Conservation (phyloP, 176 grass and related monocot species). For the Oryza coarctata region DNA sequence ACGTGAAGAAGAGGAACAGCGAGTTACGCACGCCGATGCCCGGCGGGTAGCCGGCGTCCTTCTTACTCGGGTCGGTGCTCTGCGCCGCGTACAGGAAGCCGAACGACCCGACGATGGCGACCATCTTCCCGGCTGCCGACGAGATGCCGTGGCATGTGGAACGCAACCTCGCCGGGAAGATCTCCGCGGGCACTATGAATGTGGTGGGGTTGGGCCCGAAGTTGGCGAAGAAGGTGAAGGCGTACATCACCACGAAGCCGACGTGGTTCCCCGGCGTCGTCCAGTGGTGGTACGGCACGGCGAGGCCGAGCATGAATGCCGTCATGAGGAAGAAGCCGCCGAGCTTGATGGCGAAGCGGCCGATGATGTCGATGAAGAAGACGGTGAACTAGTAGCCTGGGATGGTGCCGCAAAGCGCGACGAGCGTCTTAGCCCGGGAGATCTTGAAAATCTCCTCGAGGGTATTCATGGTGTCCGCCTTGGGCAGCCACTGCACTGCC, state of each 20-base stretch:
- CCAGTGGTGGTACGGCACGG: slow-evolving; percentile 57
- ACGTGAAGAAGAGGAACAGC: slow-evolving; percentile 24
- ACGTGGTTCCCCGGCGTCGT: neutral
- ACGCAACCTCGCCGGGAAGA: slow-evolving; percentile 5
- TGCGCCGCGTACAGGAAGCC: slow-evolving; percentile 56
- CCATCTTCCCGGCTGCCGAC: slow-evolving; percentile 51
- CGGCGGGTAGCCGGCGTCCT: slow-evolving; percentile 34
- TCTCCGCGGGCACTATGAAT: slow-evolving; percentile 67
- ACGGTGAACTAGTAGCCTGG: slow-evolving; percentile 3
- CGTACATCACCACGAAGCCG: slow-evolving; percentile 60
- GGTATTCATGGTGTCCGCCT: neutral
- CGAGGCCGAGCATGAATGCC: slow-evolving; percentile 56
- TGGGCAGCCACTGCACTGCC: neutral
- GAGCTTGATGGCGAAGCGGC: slow-evolving; percentile 55
- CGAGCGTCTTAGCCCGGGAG: neutral
- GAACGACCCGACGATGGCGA: slow-evolving; percentile 53
- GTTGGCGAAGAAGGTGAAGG: slow-evolving; percentile 66
- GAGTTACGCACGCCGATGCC: slow-evolving; percentile 49
- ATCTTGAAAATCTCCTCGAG: neutral
- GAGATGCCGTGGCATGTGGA: slow-evolving; percentile 67
- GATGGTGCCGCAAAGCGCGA: neutral
- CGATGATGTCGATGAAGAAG: slow-evolving; percentile 66
- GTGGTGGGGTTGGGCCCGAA: slow-evolving; percentile 70
- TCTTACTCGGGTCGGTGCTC: neutral
- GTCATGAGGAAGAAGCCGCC: slow-evolving; percentile 64